Conservation (phyloP, 805 yeast species). For the Myxozyma kluyveri region DNA sequence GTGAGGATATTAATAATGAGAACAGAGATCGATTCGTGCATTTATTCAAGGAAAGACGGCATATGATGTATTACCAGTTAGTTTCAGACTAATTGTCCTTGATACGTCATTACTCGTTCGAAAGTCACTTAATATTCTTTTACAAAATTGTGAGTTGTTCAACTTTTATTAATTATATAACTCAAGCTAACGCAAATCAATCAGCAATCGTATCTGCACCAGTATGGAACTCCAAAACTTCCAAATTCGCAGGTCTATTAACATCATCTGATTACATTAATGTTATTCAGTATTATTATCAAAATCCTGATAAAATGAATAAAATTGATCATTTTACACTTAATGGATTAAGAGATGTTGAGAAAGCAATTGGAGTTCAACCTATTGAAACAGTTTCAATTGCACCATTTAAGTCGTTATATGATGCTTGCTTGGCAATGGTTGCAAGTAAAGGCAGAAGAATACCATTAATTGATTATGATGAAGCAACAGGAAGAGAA, state of each 20-base stretch:
- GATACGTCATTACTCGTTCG: constrained; percentile 89
- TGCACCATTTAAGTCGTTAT: constrained; percentile 84
- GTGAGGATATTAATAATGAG: neutral
- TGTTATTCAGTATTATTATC: constrained; percentile 90
- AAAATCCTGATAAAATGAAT: constrained; percentile 79
- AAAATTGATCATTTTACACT: constrained; percentile 80
- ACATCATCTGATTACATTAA: constrained; percentile 92
- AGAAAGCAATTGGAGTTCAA: constrained; percentile 78
- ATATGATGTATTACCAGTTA: constrained; percentile 94
- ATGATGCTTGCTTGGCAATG: constrained; percentile 93
- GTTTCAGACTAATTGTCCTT: constrained; percentile 85
- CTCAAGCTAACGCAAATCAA: neutral
- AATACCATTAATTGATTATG: constrained; percentile 90
- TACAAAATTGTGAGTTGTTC: constrained; percentile 62
- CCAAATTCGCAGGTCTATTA: constrained; percentile 89
- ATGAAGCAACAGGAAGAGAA: constrained; percentile 87
- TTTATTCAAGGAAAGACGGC: constrained; percentile 89
- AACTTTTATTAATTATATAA: neutral
- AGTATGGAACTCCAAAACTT: constrained; percentile 85
- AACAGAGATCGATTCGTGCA: constrained; percentile 64
- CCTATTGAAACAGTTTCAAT: constrained; percentile 83
- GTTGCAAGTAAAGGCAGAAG: constrained; percentile 83
- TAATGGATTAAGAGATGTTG: constrained; percentile 77
- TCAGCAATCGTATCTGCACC: constrained; percentile 88
- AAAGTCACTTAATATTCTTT: constrained; percentile 80